phyloP scores from a whole-genome alignment of 306 rosid genomes.

The Mucuna pruriens region DNA sequence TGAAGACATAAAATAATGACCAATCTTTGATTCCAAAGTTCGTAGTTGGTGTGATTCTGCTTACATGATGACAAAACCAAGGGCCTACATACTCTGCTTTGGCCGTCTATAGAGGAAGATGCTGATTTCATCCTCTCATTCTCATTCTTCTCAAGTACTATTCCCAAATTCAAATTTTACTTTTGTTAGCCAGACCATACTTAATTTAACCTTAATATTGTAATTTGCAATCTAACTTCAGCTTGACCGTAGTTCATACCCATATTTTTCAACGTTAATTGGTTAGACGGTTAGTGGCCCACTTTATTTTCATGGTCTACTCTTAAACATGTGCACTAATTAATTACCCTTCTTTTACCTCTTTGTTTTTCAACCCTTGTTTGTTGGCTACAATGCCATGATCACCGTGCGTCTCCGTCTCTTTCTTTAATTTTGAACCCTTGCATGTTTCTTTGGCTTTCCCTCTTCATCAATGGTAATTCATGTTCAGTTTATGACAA shows the following conservation, averaged over 20 bases:
- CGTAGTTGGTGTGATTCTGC: slow-evolving; percentile 59
- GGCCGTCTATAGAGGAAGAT: slow-evolving; percentile 69
- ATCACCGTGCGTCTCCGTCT: neutral
- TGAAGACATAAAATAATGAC: slow-evolving; percentile 44
- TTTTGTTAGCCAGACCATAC: slow-evolving; percentile 20
- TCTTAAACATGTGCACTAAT: slow-evolving; percentile 31
- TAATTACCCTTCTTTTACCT: slow-evolving; percentile 13
- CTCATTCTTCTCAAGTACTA: neutral
- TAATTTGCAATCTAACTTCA: slow-evolving; percentile 33
- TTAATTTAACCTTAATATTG: slow-evolving; percentile 29
- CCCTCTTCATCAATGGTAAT: neutral
- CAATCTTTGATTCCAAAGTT: slow-evolving; percentile 49
- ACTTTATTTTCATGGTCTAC: slow-evolving; percentile 45
- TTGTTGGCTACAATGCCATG: slow-evolving; percentile 19
- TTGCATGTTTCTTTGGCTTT: neutral
- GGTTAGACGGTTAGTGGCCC: slow-evolving; percentile 57
- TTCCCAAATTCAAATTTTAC: slow-evolving; percentile 25
- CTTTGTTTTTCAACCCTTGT: slow-evolving; percentile 31
- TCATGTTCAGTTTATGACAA: neutral
- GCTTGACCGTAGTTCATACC: slow-evolving; percentile 6
- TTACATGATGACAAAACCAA: slow-evolving; percentile 53
- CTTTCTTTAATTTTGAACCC: slow-evolving; percentile 2
- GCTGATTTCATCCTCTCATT: slow-evolving; percentile 59
- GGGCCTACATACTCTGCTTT: slow-evolving; percentile 37
- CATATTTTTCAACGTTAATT: slow-evolving; percentile 41